phyloP scores from a whole-genome alignment of 192 early-diverging fungal species.

The Dissophora ornata region DNA sequence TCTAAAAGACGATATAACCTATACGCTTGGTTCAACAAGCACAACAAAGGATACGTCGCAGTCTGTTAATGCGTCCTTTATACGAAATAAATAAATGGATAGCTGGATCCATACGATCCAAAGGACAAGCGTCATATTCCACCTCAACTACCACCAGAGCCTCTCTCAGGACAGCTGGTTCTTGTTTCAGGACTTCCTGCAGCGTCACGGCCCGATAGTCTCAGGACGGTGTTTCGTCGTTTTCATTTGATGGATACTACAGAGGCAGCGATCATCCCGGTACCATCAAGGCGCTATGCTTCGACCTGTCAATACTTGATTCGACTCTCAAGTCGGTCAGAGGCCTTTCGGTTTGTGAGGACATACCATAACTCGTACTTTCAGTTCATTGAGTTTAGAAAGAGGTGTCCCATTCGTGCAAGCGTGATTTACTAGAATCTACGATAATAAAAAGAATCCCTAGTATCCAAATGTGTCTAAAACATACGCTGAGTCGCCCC shows the following conservation, averaged over 20 bases:
- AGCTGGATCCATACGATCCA: slow-evolving; percentile 47
- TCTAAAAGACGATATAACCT: neutral
- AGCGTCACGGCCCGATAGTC: slow-evolving; percentile 28
- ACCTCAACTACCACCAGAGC: slow-evolving; percentile 20
- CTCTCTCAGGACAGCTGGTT: slow-evolving; percentile 38
- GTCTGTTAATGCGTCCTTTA: too few relatives aligned
- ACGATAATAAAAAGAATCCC: neutral
- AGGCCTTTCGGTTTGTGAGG: slow-evolving; percentile 47
- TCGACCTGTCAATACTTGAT: slow-evolving; percentile 42
- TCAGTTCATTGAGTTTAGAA: slow-evolving; percentile 33
- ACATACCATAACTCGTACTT: slow-evolving; percentile 52
- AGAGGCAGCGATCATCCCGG: slow-evolving; percentile 44
- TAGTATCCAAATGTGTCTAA: too few relatives aligned
- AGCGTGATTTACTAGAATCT: slow-evolving; percentile 31
- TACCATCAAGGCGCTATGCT: slow-evolving; percentile 25
- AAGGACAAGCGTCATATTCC: slow-evolving; percentile 35
- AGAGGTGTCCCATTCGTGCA: slow-evolving; percentile 34
- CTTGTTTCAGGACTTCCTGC: slow-evolving; percentile 48
- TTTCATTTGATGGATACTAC: slow-evolving; percentile 54
- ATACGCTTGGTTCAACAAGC: too few relatives aligned
- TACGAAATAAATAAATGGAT: neutral
- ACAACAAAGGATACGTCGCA: too few relatives aligned
- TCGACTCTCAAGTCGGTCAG: slow-evolving; percentile 45
- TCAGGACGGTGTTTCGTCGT: slow-evolving; percentile 45
- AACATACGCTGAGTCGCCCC: too few relatives aligned